Evolutionary conservation across 352 stramenopile genomes (phyloP).

Genomic region (Globisporangium apiculatum): DNA sequence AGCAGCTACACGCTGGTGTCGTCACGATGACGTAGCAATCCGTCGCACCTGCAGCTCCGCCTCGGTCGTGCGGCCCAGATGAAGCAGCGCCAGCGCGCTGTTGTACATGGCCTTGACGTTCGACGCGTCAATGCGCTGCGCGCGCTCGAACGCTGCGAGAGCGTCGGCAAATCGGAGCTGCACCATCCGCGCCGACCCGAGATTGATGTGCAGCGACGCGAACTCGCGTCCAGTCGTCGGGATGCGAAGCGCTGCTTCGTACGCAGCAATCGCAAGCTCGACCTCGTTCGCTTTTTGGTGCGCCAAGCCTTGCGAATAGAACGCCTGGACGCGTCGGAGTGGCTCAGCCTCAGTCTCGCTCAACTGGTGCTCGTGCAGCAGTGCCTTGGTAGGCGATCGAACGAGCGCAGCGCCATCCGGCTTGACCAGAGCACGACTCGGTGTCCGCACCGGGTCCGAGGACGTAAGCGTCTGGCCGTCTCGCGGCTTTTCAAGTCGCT

Average conservation of each 20-base stretch:
- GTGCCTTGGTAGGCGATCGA: not conserved
- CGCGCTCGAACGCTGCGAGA: constrained; percentile 27
- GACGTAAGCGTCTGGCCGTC: no score
- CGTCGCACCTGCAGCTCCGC: constrained; percentile 26
- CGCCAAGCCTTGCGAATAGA: constrained; percentile 57
- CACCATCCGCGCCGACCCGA: constrained; percentile 45
- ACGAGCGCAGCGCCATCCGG: no score
- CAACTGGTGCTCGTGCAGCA: not conserved
- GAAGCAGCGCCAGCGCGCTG: constrained; percentile 36
- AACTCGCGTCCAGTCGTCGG: constrained; percentile 27
- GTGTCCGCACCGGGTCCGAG: not conserved
- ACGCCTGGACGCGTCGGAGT: constrained; percentile 29
- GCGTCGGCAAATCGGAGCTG: constrained; percentile 30
- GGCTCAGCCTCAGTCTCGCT: constrained; percentile 5
- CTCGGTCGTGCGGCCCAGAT: constrained; percentile 19
- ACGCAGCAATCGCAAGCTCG: constrained; percentile 35
- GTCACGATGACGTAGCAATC: not conserved
- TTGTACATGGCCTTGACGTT: constrained; percentile 64
- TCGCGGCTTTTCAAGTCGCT: not conserved
- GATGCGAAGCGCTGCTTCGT: constrained; percentile 39
- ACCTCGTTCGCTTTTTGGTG: constrained; percentile 49
- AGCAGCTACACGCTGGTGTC: not conserved
- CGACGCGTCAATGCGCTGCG: constrained; percentile 39
- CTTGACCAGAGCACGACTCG: not conserved
- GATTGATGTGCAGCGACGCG: constrained; percentile 60